These are phyloP conservation scores for Tylopilus felleus DNA, from an alignment of 768 basidiomycete species.

Conservation along the genomic window DNA sequence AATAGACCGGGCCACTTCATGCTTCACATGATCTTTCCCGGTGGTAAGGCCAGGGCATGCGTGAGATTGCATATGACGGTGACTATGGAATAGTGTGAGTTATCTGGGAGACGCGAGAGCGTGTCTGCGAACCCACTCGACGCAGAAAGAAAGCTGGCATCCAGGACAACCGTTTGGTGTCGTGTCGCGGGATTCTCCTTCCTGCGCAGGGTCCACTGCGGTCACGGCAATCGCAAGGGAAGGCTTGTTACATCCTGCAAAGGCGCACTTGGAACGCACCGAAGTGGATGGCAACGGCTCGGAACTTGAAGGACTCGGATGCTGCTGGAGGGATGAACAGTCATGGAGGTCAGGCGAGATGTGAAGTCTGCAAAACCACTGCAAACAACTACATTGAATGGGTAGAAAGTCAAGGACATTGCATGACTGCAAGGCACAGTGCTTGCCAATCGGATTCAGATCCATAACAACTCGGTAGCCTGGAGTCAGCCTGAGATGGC, in stretches of 20 bases:
- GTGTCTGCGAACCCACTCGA: conserved; percentile 41
- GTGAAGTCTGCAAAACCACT: conserved; percentile 63
- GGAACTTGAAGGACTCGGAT: too few species aligned
- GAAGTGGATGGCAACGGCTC: conserved; percentile 8
- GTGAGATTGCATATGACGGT: conserved; percentile 65
- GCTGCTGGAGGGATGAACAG: conserved; percentile 37
- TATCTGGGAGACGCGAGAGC: conserved; percentile 1
- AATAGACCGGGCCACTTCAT: conserved; percentile 48
- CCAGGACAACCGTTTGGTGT: conserved; percentile 41
- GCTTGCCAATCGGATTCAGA: conserved; percentile 56
- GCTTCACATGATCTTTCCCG: conserved; percentile 31
- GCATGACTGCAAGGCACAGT: conserved; percentile 62
- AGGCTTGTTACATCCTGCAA: conserved; percentile 50
- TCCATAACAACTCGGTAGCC: conserved; percentile 26
- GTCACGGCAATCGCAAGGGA: conserved; percentile 44
- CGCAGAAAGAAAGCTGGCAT: conserved; percentile 62
- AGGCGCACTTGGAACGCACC: conserved; percentile 47
- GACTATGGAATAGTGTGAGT: conserved; percentile 39
- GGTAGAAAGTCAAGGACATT: conserved; percentile 71
- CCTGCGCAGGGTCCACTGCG: conserved; percentile 7
- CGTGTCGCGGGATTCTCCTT: not conserved
- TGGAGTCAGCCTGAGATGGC: not conserved
- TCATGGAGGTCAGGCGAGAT: conserved; percentile 55
- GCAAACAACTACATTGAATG: conserved; percentile 61
- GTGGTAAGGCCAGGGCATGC: conserved; percentile 38